These are phyloP conservation scores for Mortierella sp. DNA, from an alignment of 371 early-diverging fungal genomes.

Conservation along the genomic window DNA sequence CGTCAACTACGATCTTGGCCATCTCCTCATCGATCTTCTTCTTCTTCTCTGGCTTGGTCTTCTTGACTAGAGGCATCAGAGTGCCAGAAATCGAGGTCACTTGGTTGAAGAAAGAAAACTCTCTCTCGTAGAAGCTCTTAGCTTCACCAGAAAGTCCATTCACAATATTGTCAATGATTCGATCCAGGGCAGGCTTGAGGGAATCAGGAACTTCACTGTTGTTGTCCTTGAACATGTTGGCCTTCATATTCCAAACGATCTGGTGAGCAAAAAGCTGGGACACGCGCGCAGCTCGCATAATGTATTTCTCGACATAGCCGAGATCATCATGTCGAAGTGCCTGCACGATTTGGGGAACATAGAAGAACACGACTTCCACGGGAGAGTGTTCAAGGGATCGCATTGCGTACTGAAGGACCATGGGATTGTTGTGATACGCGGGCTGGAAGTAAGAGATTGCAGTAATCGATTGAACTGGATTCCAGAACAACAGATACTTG, in stretches of 20 bases:
- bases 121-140: constrained; percentile 88
- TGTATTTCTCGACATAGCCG: constrained; percentile 91
- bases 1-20: constrained; percentile 88
- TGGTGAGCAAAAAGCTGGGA: constrained; percentile 97
- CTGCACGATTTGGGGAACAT: constrained; percentile 98
- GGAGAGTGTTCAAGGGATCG: constrained; percentile 87
- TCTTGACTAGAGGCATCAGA: constrained; percentile 92
- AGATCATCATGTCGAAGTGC: constrained; percentile 85
- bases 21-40: constrained; percentile 95
- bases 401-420: constrained; percentile 92
- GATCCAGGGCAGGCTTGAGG: constrained; percentile 86
- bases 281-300: constrained; percentile 86
- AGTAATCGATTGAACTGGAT: constrained; percentile 87
- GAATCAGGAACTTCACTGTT: constrained; percentile 69
- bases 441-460: constrained; percentile 80
- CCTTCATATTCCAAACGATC: constrained; percentile 99
- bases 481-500: constrained; percentile 86
- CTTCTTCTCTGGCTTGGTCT: constrained; percentile 93
- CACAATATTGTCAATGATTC: constrained; percentile 81
- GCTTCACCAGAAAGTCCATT: constrained; percentile 80
- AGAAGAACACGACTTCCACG: constrained; percentile 95
- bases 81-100: constrained; percentile 96
- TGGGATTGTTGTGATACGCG: constrained; percentile 72
- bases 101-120: constrained; percentile 92
- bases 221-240: constrained; percentile 93